Percentiles rank a stretch among this genome's conserved stretches.
Evolutionary conservation across 1,139 yeast genomes (phyloP).

Genomic region (Candida sanyaensis): DNA sequence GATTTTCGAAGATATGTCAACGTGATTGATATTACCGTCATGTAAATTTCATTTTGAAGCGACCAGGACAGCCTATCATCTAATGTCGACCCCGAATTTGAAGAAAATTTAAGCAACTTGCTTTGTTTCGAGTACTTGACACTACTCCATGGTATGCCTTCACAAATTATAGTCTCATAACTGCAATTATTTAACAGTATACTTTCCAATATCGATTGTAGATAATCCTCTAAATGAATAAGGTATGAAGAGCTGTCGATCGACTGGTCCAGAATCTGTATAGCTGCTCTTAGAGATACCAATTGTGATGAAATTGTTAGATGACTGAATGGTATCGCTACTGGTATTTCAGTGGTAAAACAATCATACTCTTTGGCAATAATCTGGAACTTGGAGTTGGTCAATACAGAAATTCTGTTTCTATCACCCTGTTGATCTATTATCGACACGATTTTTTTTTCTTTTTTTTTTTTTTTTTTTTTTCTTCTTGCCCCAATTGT

Average conservation of each 20-base stretch:
- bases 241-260: constrained; percentile 34
- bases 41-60: constrained; percentile 31
- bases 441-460: neutral
- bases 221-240: constrained; percentile 34
- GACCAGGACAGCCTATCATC: constrained; percentile 24
- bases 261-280: constrained; percentile 16
- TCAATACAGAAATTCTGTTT: no score
- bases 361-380: constrained; percentile 22
- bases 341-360: constrained; percentile 36
- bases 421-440: no score
- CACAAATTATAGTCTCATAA: constrained; percentile 5
- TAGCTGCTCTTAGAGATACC: constrained; percentile 19
- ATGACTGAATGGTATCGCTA: constrained; percentile 19
- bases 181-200: constrained; percentile 8
- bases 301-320: constrained; percentile 17
- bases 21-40: constrained; percentile 24
- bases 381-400: neutral
- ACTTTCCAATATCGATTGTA: constrained; percentile 25
- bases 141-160: constrained; percentile 21
- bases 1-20: constrained; percentile 37
- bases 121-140: constrained; percentile 2
- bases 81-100: neutral
- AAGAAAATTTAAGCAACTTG: constrained; percentile 3
- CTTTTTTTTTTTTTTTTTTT: neutral
- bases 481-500: neutral